Evolutionary conservation across 805 yeast genomes (phyloP), one percentile per base, ranked within the genome.

Genomic region (Yueomyces sp.): DNA sequence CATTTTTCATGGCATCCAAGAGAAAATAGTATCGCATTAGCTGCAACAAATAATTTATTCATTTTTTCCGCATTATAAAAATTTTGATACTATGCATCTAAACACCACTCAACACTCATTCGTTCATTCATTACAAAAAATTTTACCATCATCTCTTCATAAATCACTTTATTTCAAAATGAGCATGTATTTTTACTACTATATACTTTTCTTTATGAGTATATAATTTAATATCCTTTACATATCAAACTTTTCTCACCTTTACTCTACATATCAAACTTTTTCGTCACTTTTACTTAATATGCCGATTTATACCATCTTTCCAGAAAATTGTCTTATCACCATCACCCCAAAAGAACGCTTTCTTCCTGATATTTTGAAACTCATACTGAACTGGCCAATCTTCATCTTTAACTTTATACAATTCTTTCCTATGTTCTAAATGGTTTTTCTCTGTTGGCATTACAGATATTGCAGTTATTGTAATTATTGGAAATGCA

Each of bases 1-100:
- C 97, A 92, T 66, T 72, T 87, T 64, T 86, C 96, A 62, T 92
- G 99, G 98, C 98, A 92, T 70, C 98, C 99, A 50, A 73, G 71
- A 53, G 98, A 94, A 67, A 86, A 92, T 67, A 80, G 92, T 42
- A 95, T 92, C 52, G 98, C 98, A 38, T 85, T 92, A 58, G 97
- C 97, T 41, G 97, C 98, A 26, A 92, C 99, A 27, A 94, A 92
- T 69, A 92, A 92, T 67, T 73, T 85, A 54, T 84, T 82, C 66
- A 82, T 84, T 47, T 84, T 84, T 62, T 81, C 90, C 45, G 81
- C 92, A 44, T 70, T 79, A 55, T 82, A 65, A 66, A 26, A 28
- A 26, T 19, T 19, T 19, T 19, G 19, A 12, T 32, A 32, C 8
- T 32, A 19, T 19, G 19, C 19, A 19, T 19, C 19, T 19, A 19